Base-by-base conservation (phyloP, 1,284 basidiomycete genomes). In the Acaromyces ingoldii region DNA sequence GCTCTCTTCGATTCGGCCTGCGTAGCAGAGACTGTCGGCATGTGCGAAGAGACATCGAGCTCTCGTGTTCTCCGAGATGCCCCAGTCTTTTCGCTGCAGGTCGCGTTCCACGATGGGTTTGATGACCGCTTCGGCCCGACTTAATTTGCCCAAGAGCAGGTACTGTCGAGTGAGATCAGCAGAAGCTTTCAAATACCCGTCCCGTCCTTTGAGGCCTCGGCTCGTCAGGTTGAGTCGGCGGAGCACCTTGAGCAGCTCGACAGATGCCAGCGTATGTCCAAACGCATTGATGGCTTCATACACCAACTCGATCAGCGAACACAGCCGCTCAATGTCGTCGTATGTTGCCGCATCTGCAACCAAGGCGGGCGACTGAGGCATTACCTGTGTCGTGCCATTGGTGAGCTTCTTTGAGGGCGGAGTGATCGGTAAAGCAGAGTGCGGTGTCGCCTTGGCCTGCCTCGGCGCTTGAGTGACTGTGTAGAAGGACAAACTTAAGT, bases 201-300 rank as follows among this genome's bases (percentile, higher is more conserved):
- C 42, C 17, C 24, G 17, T 34, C 3, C 15, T 21, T 10, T 15
- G 4, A 11, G n/a, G 17, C 25, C 42, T 11, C 19, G 17, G 33
- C 4, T 4, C 21, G 13, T 44, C 5, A 26, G 9, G 21, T 13
- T 42, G 6, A 58, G 44, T 13, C 55, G 52, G 10, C 58, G 53
- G n/a, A 64, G 43, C 2, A 50, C 45, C 43, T 60, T 63, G 41
- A 64, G 49, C 11, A 68, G 49, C 17, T 64, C 53, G 11, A 66
- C 53, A 36, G 55, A 56, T 30, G 55, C 53, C 10, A 45, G 57
- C 25, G 58, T 55, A 22, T 64, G 39, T 9, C 63, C 58, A 15
- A 55, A 55, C 4, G 63, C 51, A 2, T 54, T 51, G 34, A 64
- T 55, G 10, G 59, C 52, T 40, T 64, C 63, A 28, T n/a, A n/a